phyloP scores from a whole-genome alignment of 73 alveolate species.

The Tetrahymena borealis region DNA sequence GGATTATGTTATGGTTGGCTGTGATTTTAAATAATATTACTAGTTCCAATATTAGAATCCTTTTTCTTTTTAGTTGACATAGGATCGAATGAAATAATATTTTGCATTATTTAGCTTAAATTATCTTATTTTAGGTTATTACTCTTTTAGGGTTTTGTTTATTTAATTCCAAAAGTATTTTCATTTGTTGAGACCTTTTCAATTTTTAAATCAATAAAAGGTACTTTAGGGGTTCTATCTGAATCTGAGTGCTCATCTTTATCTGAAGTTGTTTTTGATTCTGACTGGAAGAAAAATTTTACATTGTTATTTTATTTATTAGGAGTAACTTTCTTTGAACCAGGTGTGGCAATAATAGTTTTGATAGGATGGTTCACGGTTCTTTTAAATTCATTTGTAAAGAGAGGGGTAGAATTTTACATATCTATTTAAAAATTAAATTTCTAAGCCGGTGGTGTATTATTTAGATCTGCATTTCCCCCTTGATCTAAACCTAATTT shows the following conservation, averaged over 20 bases:
- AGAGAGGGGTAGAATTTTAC: neutral
- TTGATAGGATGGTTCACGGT: neutral
- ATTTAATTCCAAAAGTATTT: neutral
- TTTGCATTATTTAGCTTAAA: no score
- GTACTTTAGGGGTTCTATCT: neutral
- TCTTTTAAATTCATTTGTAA: neutral
- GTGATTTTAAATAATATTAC: no score
- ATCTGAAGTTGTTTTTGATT: neutral
- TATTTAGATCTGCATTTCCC: no score
- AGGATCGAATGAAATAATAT: no score
- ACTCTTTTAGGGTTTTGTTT: no score
- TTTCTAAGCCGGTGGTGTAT: no score
- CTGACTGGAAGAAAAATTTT: neutral
- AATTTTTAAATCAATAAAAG: neutral
- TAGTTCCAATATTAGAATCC: no score
- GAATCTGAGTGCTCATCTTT: neutral
- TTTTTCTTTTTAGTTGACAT: no score
- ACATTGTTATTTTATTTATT: neutral
- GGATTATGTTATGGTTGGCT: no score
- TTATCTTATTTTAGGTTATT: no score
- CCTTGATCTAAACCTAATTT: neutral
- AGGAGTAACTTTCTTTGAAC: neutral
- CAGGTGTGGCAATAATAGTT: neutral
- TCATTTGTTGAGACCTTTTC: neutral
- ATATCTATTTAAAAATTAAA: no score